These are phyloP conservation scores for Barbatosphaeria neglecta DNA, from an alignment of 495 filamentous ascomycete genomes.

Conservation along the genomic window DNA sequence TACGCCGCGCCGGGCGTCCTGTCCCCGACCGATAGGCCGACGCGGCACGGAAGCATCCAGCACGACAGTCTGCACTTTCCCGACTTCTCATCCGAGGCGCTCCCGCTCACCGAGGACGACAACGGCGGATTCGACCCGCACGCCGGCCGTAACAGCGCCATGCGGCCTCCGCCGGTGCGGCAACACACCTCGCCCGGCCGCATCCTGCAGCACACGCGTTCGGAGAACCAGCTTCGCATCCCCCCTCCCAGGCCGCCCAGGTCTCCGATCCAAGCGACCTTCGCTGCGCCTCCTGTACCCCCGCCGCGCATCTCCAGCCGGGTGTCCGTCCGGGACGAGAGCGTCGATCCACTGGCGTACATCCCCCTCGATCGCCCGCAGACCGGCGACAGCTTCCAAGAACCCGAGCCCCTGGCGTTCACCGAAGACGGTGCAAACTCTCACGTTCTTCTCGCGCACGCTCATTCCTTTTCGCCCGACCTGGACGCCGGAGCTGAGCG, in stretches of 20 bases:
- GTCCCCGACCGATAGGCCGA: slow-evolving; percentile 38
- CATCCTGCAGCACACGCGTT: slow-evolving; percentile 24
- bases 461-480: slow-evolving; percentile 14
- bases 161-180: slow-evolving; percentile 13
- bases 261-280: slow-evolving; percentile 26
- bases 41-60: slow-evolving; percentile 53
- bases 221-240: slow-evolving; percentile 34
- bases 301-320: slow-evolving; percentile 40
- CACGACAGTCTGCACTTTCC: slow-evolving; percentile 54
- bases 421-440: slow-evolving; percentile 14
- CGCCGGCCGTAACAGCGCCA: slow-evolving; percentile 3
- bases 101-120: slow-evolving; percentile 18
- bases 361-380: slow-evolving; percentile 25
- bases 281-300: slow-evolving; percentile 16
- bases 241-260: slow-evolving; percentile 37
- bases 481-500: slow-evolving; percentile 18
- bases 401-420: slow-evolving; percentile 20
- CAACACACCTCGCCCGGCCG: slow-evolving; percentile 16
- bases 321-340: slow-evolving; percentile 29
- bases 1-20: slow-evolving; percentile 59
- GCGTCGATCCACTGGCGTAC: slow-evolving; percentile 20
- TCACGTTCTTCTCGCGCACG: slow-evolving; percentile 14
- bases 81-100: slow-evolving; percentile 46
- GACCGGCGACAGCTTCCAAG: slow-evolving; percentile 27
- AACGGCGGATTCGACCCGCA: background rate